Conservation (phyloP, 805 yeast genomes). For the Myxozyma sirexii region DNA sequence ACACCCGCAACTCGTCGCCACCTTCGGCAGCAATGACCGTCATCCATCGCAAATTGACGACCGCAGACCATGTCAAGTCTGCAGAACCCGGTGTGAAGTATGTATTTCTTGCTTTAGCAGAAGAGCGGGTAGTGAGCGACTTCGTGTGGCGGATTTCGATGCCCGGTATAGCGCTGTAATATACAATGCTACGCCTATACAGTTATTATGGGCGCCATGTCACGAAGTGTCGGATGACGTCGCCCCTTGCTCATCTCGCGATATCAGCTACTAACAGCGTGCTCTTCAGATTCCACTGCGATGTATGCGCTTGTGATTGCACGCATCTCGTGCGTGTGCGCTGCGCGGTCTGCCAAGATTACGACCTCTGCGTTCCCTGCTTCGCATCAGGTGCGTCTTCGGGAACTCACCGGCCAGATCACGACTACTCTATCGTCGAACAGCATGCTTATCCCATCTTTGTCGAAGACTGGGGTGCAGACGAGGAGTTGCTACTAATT, state of each 20-base stretch:
- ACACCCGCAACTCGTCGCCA: too few relatives aligned
- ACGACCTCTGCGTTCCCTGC: constrained; percentile 97
- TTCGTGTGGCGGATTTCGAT: neutral
- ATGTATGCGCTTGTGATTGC: constrained; percentile 94
- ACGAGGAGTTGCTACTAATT: constrained; percentile 84
- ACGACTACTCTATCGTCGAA: constrained; percentile 87
- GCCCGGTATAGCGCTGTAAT: neutral
- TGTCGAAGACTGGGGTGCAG: constrained; percentile 86
- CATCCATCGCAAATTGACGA: constrained; percentile 44
- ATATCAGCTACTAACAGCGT: neutral
- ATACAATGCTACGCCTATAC: neutral
- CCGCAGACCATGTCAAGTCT: constrained; percentile 40
- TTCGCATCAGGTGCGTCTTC: constrained; percentile 81
- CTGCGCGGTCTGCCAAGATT: constrained; percentile 91
- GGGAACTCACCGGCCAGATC: constrained; percentile 91
- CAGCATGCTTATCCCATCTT: constrained; percentile 94
- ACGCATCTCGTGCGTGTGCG: constrained; percentile 86
- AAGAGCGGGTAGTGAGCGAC: neutral
- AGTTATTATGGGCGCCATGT: neutral
- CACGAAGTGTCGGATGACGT: neutral
- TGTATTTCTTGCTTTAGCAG: constrained; percentile 22
- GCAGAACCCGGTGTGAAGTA: constrained; percentile 46
- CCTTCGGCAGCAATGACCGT: constrained; percentile 41
- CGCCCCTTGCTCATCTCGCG: too few relatives aligned
- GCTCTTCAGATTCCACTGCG: constrained; percentile 74